A percentile compares a stretch with the other conserved stretches of the same genome.
Evolutionary conservation across 352 stramenopile species (phyloP).

Genomic region (Globisporangium irregulare): DNA sequence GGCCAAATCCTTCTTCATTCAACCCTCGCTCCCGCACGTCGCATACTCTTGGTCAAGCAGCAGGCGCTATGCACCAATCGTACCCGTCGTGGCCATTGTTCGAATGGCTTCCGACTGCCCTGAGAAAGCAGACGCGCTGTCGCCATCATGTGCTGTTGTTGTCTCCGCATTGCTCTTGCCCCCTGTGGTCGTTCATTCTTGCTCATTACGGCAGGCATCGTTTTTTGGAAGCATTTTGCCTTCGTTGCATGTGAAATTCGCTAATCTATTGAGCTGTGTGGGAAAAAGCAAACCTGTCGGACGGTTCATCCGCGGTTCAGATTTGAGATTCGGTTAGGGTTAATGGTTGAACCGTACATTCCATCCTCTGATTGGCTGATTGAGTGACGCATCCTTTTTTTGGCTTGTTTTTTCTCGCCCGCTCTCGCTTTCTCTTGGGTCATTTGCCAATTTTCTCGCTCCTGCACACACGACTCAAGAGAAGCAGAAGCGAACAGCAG

Average conservation of each 20-base stretch:
- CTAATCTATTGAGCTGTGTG: not conserved
- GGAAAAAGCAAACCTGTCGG: slow-evolving; percentile 2
- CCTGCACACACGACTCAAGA: slow-evolving; percentile 18
- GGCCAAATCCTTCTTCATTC: not conserved
- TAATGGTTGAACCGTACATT: not conserved
- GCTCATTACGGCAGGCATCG: not conserved
- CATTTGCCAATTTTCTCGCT: slow-evolving; percentile 52
- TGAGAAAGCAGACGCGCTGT: not conserved
- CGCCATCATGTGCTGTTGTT: not conserved
- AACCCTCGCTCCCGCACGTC: not conserved
- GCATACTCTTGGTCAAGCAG: not conserved
- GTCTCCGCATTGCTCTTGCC: not conserved
- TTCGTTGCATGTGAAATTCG: slow-evolving; percentile 4
- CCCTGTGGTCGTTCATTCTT: not conserved
- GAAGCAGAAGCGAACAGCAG: not conserved
- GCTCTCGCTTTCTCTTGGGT: slow-evolving; percentile 20
- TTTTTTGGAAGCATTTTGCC: not conserved
- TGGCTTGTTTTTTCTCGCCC: slow-evolving; percentile 22
- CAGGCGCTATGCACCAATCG: not conserved
- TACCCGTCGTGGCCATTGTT: not conserved
- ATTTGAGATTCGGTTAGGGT: slow-evolving; percentile 11
- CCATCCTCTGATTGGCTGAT: slow-evolving; percentile 4
- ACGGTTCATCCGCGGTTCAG: not conserved
- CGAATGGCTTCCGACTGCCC: not conserved
- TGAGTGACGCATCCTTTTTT: not conserved